These are phyloP conservation scores for Isatis tinctoria DNA, from an alignment of 345 rosid species.

Conservation along the genomic window DNA sequence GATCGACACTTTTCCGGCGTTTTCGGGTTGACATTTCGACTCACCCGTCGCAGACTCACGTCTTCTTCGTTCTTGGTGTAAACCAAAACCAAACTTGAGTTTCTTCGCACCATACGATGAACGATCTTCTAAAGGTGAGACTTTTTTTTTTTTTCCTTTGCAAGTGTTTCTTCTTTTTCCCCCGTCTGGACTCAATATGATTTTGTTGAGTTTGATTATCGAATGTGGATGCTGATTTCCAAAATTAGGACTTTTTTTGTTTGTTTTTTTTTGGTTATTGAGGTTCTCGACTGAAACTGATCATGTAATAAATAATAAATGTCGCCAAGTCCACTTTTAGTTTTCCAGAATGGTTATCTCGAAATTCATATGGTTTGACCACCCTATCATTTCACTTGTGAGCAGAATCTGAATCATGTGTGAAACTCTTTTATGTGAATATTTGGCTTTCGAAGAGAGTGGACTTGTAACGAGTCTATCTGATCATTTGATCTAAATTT, in stretches of 20 bases:
- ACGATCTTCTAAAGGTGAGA: slow-evolving; percentile 37
- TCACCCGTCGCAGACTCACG: not conserved
- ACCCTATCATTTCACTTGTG: not conserved
- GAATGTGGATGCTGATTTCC: not conserved
- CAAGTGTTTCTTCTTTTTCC: not conserved
- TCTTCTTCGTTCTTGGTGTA: slow-evolving; percentile 1
- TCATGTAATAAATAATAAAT: not conserved
- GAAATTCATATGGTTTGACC: slow-evolving; percentile 14
- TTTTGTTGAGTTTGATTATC: slow-evolving; percentile 13
- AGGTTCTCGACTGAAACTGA: not conserved
- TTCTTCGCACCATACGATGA: slow-evolving; percentile 13
- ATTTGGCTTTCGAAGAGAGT: not conserved
- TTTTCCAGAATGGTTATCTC: not conserved
- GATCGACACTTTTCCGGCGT: slow-evolving; percentile 1
- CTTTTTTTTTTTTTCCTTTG: not conserved
- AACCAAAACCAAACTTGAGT: not conserved
- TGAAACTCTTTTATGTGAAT: not conserved
- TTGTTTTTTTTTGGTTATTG: not conserved
- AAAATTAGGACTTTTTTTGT: slow-evolving; percentile 1
- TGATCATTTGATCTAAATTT: not conserved
- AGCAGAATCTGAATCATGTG: slow-evolving; percentile 18
- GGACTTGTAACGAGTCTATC: not conserved
- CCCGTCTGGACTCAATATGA: not conserved
- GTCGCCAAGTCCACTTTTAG: not conserved
- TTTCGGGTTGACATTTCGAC: not conserved